Conservation (phyloP, 495 filamentous ascomycete species). For the Lindgomyces ingoldianus region DNA sequence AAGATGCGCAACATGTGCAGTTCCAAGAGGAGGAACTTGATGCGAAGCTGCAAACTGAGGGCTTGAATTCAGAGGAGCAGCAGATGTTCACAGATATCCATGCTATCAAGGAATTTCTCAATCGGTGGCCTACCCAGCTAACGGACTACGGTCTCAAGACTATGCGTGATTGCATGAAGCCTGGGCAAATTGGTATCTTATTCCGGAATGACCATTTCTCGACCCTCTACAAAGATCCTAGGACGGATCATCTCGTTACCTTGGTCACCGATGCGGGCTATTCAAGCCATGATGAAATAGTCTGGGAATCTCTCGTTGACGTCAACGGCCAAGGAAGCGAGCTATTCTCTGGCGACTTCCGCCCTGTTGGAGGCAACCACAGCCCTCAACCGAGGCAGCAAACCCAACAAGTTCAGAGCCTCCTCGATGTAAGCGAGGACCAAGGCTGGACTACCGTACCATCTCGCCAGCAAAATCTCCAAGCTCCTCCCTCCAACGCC, state of each 20-base stretch:
- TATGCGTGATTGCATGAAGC: slow-evolving; percentile 62
- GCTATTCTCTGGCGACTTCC: slow-evolving; percentile 89
- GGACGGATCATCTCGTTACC: slow-evolving; percentile 67
- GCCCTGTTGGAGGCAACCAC: slow-evolving; percentile 65
- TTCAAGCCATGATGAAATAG: slow-evolving; percentile 81
- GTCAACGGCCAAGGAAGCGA: slow-evolving; percentile 80
- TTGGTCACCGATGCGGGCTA: slow-evolving; percentile 93
- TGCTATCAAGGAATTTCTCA: slow-evolving; percentile 78
- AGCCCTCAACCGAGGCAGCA: slow-evolving; percentile 10
- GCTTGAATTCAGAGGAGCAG: slow-evolving; percentile 60
- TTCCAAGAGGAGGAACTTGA: slow-evolving; percentile 88
- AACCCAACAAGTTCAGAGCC: slow-evolving; percentile 35
- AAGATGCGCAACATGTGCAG: slow-evolving; percentile 84
- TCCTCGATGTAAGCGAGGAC: slow-evolving; percentile 38
- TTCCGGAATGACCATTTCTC: slow-evolving; percentile 98
- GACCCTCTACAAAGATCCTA: slow-evolving; percentile 81
- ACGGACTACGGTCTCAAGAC: slow-evolving; percentile 77
- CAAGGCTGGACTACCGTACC: slow-evolving; percentile 48
- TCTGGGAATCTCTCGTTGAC: slow-evolving; percentile 93
- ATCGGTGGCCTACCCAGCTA: slow-evolving; percentile 78
- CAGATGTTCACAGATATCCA: slow-evolving; percentile 74
- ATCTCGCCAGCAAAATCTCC: slow-evolving; percentile 17
- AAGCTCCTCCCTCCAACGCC: slow-evolving; percentile 13
- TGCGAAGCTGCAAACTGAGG: slow-evolving; percentile 64
- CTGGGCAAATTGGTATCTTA: slow-evolving; percentile 79